Base-by-base conservation (phyloP, 1,284 basidiomycete species). In the Termitomyces sp. region DNA sequence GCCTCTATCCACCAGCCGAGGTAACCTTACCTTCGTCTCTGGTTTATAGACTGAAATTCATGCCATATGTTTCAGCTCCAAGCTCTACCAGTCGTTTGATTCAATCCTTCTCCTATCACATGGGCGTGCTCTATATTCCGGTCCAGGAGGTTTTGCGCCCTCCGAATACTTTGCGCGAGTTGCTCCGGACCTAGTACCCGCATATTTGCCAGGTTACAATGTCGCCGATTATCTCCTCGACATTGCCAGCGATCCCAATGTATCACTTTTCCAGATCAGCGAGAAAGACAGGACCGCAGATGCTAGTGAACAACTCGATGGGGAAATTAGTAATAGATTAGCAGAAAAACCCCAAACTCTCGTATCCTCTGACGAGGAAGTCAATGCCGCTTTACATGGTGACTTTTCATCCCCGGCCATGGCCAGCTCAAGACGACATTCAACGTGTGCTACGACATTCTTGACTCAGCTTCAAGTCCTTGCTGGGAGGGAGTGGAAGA, bases 221-320 rank as follows among this genome's bases (percentile, higher is more conserved):
- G 79, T 94, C 14, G 93, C 93, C 0, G 93, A 97, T 66, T 88
- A 92, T 64, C 77, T 95, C 13, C 76, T 96, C 11, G 92, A 95
- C 58, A 77, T 95, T 45, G 91, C 92, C 0, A 88, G 81, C 60
- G 82, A 83, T 42, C 74, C 80, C 26, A 75, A 78, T 9, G 69
- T 75, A 5, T 68, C 64, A 26, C 63, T 82, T 1, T 78, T 79
- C 65, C 65, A 73, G 60, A 51, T 66, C 38, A 57, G 58, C 50
- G 45, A 56, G 16, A 54, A 53, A 33, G 39, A 46, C 26, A 14
- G 19, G 24, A 18, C 24, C 26, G 16, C 54, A 33, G 31, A 39
- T 14, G 10, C 16, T 13, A 37, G 14, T 46, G 28, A 45, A 10
- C n/a, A 44, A 3, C 43, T 30, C 5, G 37, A 49, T 19, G 35